Evolutionary conservation across 257 asterid genomes (phyloP).

Genomic region (Solanum dulcamara): DNA sequence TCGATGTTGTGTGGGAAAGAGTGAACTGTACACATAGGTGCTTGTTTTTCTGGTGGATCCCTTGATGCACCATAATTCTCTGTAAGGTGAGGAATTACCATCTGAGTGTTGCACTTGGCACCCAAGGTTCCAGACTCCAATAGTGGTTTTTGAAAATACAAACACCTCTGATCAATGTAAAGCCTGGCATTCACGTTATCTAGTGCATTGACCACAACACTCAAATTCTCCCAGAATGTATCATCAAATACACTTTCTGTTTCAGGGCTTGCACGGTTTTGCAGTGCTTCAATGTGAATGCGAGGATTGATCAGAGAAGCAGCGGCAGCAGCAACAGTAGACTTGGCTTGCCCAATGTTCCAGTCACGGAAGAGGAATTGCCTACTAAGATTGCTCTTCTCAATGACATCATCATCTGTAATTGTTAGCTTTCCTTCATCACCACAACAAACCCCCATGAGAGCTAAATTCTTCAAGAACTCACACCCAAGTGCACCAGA

Average conservation of each 20-base stretch:
- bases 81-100: constrained; percentile 84
- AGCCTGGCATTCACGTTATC: constrained; percentile 94
- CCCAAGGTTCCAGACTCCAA: constrained; percentile 92
- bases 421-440: constrained; percentile 59
- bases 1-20: constrained; percentile 91
- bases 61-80: constrained; percentile 94
- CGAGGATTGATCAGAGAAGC: constrained; percentile 57
- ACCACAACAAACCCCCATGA: constrained; percentile 91
- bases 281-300: constrained; percentile 70
- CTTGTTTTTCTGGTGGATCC: constrained; percentile 95
- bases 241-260: constrained; percentile 85
- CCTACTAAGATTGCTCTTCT: constrained; percentile 95
- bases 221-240: constrained; percentile 77
- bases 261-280: constrained; percentile 86
- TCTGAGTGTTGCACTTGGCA: constrained; percentile 89
- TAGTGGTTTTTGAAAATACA: constrained; percentile 87
- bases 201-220: constrained; percentile 71
- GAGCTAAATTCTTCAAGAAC: constrained; percentile 78
- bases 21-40: constrained; percentile 96
- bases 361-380: constrained; percentile 92
- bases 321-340: constrained; percentile 86
- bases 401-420: constrained; percentile 92
- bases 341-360: constrained; percentile 94
- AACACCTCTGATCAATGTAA: constrained; percentile 90
- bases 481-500: constrained; percentile 98